Conservation (phyloP, 257 asterid genomes). For the Nemophila menziesii region DNA sequence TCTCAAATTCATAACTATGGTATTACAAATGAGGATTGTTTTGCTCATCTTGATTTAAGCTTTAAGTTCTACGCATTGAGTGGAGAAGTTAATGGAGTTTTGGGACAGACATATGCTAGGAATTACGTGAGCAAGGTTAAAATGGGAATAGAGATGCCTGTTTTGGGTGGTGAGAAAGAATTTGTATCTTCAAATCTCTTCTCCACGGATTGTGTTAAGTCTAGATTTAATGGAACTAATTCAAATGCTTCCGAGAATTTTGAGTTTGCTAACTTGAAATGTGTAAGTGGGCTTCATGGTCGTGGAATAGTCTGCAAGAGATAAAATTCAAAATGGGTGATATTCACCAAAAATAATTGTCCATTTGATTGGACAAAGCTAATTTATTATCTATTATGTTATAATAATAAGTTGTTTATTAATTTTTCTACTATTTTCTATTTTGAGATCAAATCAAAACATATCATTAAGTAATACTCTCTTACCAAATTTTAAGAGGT, state of each 20-base stretch:
- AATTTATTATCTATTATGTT: too few species aligned
- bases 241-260: conserved; percentile 7
- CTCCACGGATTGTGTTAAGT: conserved; percentile 52
- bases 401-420: too few species aligned
- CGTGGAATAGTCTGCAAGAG: conserved; percentile 67
- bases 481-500: too few species aligned
- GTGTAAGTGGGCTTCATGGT: conserved; percentile 44
- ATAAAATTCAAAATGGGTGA: too few species aligned
- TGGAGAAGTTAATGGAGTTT: conserved; percentile 46
- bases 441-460: too few species aligned
- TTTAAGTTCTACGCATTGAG: conserved; percentile 63
- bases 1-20: conserved; percentile 57
- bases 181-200: conserved; percentile 48
- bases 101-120: conserved; percentile 71
- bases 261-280: conserved; percentile 34
- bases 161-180: conserved; percentile 64
- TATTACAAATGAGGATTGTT: conserved; percentile 56
- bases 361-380: too few species aligned
- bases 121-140: conserved; percentile 54
- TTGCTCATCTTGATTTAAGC: conserved; percentile 75
- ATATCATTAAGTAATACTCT: too few species aligned
- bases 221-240: conserved; percentile 40
- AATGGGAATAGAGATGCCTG: conserved; percentile 78
- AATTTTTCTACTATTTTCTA: too few species aligned
- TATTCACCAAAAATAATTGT: too few species aligned